Percentiles rank a stretch among this genome's conserved stretches.
Evolutionary conservation across 1,284 basidiomycete genomes (phyloP).

Genomic region (Pseudozyma hubeiensis): DNA sequence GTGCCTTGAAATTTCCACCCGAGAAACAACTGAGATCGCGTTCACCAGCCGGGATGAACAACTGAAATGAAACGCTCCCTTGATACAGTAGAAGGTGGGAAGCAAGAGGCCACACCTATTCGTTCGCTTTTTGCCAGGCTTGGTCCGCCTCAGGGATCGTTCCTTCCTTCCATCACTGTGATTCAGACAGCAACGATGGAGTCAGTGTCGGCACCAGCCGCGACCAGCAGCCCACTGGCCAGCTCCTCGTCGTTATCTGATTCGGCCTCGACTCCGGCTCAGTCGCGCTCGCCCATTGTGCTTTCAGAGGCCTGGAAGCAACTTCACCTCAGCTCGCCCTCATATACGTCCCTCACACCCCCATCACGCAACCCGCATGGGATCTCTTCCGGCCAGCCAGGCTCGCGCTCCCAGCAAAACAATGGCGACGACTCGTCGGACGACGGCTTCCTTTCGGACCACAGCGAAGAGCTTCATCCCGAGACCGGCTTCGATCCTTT

Average conservation of each 20-base stretch:
- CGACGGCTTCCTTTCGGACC: conserved; percentile 44
- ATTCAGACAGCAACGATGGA: conserved; percentile 6
- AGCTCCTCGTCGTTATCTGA: conserved; percentile 2
- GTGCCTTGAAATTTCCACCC: neutral
- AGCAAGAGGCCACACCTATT: no score
- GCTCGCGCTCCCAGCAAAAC: neutral
- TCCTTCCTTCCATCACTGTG: neutral
- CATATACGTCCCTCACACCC: conserved; percentile 10
- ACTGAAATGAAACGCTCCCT: no score
- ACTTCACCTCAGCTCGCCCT: conserved; percentile 31
- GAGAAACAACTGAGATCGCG: no score
- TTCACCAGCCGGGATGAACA: no score
- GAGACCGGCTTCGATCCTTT: conserved; percentile 52
- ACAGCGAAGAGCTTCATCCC: conserved; percentile 42
- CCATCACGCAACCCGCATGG: conserved; percentile 5
- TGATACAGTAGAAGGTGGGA: no score
- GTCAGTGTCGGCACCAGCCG: neutral
- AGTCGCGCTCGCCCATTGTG: conserved; percentile 31
- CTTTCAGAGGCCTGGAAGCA: conserved; percentile 46
- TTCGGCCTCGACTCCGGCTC: conserved; percentile 7
- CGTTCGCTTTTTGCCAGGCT: neutral
- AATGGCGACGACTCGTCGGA: conserved; percentile 40
- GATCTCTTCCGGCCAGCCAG: neutral
- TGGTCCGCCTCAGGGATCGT: neutral
- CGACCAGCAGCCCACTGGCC: neutral